These are phyloP conservation scores for Cajanus cajan DNA, from an alignment of 306 rosid genomes.

Conservation along the genomic window DNA sequence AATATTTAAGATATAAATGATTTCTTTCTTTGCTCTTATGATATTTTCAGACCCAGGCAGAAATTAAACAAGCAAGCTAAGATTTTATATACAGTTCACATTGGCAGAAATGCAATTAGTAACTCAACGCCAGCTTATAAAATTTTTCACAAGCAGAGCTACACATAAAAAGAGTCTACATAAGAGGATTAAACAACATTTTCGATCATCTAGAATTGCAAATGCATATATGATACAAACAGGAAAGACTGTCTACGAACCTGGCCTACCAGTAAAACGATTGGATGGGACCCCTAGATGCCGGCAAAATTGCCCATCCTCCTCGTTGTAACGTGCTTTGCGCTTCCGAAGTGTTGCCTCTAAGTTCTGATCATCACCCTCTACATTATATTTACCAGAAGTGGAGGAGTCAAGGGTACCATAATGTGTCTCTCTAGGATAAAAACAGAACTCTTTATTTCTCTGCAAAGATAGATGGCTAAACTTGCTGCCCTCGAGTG, in stretches of 20 bases:
- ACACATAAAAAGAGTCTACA: constrained; percentile 54
- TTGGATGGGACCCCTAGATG: constrained; percentile 69
- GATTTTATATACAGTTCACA: constrained; percentile 55
- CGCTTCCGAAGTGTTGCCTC: constrained; percentile 64
- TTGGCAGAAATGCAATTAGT: constrained; percentile 48
- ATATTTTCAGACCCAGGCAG: constrained; percentile 20
- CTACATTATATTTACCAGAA: constrained; percentile 49
- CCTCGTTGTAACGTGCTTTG: constrained; percentile 60
- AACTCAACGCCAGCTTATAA: constrained; percentile 48
- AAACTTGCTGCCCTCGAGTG: constrained; percentile 51
- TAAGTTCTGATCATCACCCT: constrained; percentile 53
- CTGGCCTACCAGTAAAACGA: constrained; percentile 62
- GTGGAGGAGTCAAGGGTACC: constrained; percentile 52
- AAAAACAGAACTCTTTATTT: constrained; percentile 57
- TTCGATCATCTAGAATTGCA: constrained; percentile 43
- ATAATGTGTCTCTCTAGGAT: constrained; percentile 53
- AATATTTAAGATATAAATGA: too few species aligned
- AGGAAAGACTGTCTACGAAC: constrained; percentile 69
- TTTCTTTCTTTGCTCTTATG: neutral
- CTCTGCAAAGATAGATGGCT: constrained; percentile 44
- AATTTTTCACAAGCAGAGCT: constrained; percentile 53
- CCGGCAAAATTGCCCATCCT: constrained; percentile 79
- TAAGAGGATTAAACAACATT: constrained; percentile 48
- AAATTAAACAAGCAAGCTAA: constrained; percentile 30
- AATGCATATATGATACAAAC: constrained; percentile 53